Conservation (phyloP, 1,284 basidiomycete species). For the Malassezia restricta region DNA sequence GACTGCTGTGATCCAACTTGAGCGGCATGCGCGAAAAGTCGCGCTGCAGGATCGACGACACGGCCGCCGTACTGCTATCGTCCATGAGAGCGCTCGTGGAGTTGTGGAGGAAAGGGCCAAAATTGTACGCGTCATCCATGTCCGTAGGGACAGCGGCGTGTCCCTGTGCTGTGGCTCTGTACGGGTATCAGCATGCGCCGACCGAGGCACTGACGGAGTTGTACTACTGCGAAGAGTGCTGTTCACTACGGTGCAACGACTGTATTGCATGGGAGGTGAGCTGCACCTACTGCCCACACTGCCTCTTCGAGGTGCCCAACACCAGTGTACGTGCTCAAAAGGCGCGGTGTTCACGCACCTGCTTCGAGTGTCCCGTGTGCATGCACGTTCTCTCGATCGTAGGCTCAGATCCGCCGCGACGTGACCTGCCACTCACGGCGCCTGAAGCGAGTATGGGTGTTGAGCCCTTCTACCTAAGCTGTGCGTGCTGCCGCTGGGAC, state of each 20-base stretch:
- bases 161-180: neutral
- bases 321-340: slow-evolving; percentile 90
- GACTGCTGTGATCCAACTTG: slow-evolving; percentile 38
- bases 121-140: neutral
- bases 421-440: slow-evolving; percentile 20
- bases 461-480: slow-evolving; percentile 79
- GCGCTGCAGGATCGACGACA: slow-evolving; percentile 16
- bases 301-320: slow-evolving; percentile 94
- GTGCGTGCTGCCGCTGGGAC: slow-evolving; percentile 88
- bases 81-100: neutral
- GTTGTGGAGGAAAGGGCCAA: neutral
- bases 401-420: slow-evolving; percentile 60
- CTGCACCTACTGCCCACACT: slow-evolving; percentile 94
- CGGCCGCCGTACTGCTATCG: neutral
- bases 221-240: slow-evolving; percentile 98
- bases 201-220: slow-evolving; percentile 61
- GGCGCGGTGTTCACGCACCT: slow-evolving; percentile 93
- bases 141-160: neutral
- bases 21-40: slow-evolving; percentile 40
- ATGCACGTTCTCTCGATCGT: slow-evolving; percentile 74
- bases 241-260: slow-evolving; percentile 77
- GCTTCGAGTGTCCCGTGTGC: slow-evolving; percentile 89
- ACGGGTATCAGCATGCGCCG: neutral
- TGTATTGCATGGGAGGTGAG: slow-evolving; percentile 86
- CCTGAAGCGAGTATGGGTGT: slow-evolving; percentile 54